Base-by-base conservation (phyloP, 2,329 filamentous ascomycete genomes). In the Penicillium sp. region DNA sequence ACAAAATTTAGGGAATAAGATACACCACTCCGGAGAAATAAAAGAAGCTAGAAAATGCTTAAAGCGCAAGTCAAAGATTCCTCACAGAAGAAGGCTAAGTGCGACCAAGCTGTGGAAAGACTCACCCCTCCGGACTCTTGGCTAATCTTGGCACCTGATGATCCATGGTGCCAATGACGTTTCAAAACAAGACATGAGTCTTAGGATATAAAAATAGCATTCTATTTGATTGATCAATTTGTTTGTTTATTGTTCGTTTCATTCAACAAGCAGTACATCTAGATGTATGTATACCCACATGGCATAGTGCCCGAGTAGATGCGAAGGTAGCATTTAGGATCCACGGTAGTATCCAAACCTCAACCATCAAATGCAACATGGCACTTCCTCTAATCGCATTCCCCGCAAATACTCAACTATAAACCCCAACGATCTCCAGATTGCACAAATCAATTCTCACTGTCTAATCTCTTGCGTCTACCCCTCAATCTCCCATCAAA, bases 301-400 rank as follows among this genome's bases (percentile, higher is more conserved):
- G 5, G 5, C 2, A 35, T 2, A 14, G 11, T 13, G 2, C 32
- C 32, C 16, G 11, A 16, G 16, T 11, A 19, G 16, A 19, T 39
- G 36, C 19, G 39, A 39, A 30, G 39, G 58, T 61, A 38, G 35
- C 47, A 59, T 56, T 39, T 16, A 32, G 51, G 47, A 57, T 60
- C 59, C 47, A 59, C 57, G 30, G 61, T 62, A 57, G 42, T 49
- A 62, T 62, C 30, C 46, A 45, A 4, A 34, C 36, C 29, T 11
- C 18, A 35, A 13, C 23, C 7, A 39, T 4, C 7, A 14, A 42
- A 42, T 49, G 36, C 10, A 30, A 49, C 47, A 34, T 42, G 30
- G 36, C 46, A 26, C 18, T 29, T 30, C 7, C 23, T 2, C 32
- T 18, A 16, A 39, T 7, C 36, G 43, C 39, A 61, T 43, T 38